These are phyloP conservation scores for Trichocladium uniseriatum DNA, from an alignment of 495 filamentous ascomycete species.

Conservation along the genomic window DNA sequence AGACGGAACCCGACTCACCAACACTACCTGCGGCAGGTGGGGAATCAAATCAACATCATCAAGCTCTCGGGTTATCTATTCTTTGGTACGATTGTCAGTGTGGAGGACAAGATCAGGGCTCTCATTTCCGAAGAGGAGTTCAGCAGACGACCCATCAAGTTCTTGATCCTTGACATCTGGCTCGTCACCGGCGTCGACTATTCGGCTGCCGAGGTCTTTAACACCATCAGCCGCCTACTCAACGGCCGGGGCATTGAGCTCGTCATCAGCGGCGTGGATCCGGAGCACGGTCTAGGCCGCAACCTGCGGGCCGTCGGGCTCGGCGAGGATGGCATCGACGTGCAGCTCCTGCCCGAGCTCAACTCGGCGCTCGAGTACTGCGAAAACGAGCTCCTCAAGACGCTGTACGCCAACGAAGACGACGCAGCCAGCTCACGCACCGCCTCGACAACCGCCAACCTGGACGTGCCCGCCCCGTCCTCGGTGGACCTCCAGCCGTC, in stretches of 20 bases:
- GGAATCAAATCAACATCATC: slow-evolving; percentile 76
- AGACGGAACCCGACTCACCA: slow-evolving; percentile 83
- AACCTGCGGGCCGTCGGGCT: slow-evolving; percentile 74
- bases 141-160: slow-evolving; percentile 66
- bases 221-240: slow-evolving; percentile 77
- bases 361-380: slow-evolving; percentile 89
- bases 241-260: slow-evolving; percentile 62
- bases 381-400: slow-evolving; percentile 88
- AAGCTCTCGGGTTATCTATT: slow-evolving; percentile 91
- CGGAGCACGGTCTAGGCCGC: slow-evolving; percentile 63
- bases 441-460: slow-evolving; percentile 29
- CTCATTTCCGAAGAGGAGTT: slow-evolving; percentile 79
- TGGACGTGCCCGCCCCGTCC: slow-evolving; percentile 45
- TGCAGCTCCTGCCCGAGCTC: slow-evolving; percentile 75
- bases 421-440: slow-evolving; percentile 28
- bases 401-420: slow-evolving; percentile 58
- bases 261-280: slow-evolving; percentile 68
- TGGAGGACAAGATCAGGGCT: slow-evolving; percentile 75
- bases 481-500: slow-evolving; percentile 15
- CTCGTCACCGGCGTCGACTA: slow-evolving; percentile 91
- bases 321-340: slow-evolving; percentile 53
- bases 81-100: slow-evolving; percentile 91
- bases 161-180: slow-evolving; percentile 78
- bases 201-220: slow-evolving; percentile 90
- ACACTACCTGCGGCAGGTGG: slow-evolving; percentile 73